Conservation (phyloP, 1,284 basidiomycete species). For the Ceratobasidium sp. region DNA sequence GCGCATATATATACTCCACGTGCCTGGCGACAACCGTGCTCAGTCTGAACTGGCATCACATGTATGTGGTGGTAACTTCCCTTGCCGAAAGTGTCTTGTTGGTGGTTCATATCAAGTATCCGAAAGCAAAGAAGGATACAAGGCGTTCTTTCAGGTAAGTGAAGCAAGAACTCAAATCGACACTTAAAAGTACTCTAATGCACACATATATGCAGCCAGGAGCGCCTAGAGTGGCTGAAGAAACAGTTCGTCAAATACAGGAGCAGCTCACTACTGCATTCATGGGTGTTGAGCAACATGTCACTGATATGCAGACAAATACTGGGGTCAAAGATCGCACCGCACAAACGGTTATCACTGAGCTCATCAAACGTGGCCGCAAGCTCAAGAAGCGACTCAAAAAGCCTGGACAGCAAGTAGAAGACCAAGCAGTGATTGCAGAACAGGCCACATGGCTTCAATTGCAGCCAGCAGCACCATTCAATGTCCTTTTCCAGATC, state of each 20-base stretch:
- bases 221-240: neutral
- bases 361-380: conserved; percentile 1
- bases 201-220: neutral
- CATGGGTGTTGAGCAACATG: neutral
- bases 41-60: neutral
- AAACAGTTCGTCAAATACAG: neutral
- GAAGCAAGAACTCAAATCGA: neutral
- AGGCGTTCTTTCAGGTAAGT: neutral
- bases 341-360: neutral
- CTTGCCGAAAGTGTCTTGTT: neutral
- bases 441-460: neutral
- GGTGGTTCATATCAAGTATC: neutral
- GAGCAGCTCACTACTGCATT: neutral
- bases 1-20: neutral
- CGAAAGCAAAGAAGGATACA: neutral
- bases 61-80: neutral
- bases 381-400: neutral
- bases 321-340: neutral
- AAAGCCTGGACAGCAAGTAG: neutral
- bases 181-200: too few species aligned
- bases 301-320: neutral
- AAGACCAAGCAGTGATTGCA: neutral
- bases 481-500: neutral
- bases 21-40: neutral
- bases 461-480: neutral